Evolutionary conservation across 2,329 filamentous ascomycete species (phyloP), one percentile per base, ranked within the genome.

Genomic region (Colletotrichum sp.): DNA sequence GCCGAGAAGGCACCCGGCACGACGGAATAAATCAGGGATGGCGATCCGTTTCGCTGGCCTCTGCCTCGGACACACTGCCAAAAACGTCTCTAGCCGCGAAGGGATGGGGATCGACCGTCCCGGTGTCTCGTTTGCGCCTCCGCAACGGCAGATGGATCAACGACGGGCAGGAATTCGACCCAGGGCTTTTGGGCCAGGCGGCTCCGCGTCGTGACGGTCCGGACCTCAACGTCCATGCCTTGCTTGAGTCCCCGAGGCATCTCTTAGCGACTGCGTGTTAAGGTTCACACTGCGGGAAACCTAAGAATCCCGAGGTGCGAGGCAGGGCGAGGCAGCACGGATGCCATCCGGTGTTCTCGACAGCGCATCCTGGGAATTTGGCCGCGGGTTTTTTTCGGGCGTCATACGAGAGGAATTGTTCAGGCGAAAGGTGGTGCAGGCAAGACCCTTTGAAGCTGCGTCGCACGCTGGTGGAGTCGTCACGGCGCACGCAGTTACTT

Each of bases 401-500:
- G 28, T 60, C 68, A 55, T 25, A 66, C 48, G 30, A 18, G 18
- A 10, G 69, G 12, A 15, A 67, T 56, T 34, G 28, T 58, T 71
- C 67, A 22, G 71, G 32, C n/a, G 70, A 56, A 39, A 32, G 22
- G 12, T 8, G 34, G 30, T 27, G 36, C 70, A 73, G 73, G 64
- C 56, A 65, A 60, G 4, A 69, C 48, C 65, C 74, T 27, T 25
- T 10, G n/a, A 60, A 22, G 58, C 56, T 48, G 65, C 64, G 74
- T 73, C 70, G 74, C 74, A 65, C 25, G 55, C 32, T 65, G 64
- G 70, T 69, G 64, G 73, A 69, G 73, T 52, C 43, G 43, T 52
- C 43, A 52, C n/a, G 43, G 43, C n/a, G 43, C 43, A 27, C 27
- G 15, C 22, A 58, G 25, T 25, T 27, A 36, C 39, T n/a, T 66